Evolutionary conservation across 352 stramenopile genomes (phyloP).

Genomic region (Pythium periplocum): DNA sequence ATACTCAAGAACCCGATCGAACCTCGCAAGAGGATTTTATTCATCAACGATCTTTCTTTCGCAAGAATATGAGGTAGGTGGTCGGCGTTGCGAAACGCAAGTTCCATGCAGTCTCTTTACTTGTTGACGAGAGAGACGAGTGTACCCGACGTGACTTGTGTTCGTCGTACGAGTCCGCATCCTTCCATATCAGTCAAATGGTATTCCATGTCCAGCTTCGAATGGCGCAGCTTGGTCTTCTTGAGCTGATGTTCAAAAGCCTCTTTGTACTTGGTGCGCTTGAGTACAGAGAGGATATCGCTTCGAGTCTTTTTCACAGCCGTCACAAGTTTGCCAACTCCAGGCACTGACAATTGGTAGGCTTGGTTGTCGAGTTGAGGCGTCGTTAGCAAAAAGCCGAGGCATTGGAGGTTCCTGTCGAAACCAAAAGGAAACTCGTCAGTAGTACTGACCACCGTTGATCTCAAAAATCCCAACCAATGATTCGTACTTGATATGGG

Average conservation of each 20-base stretch:
- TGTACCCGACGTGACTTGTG: conserved; percentile 48
- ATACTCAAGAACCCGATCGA: too few species aligned
- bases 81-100: too few species aligned
- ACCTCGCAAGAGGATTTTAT: too few species aligned
- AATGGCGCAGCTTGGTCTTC: conserved; percentile 53
- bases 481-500: conserved; percentile 25
- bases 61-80: too few species aligned
- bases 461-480: not conserved
- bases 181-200: conserved; percentile 66
- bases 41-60: too few species aligned
- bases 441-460: not conserved
- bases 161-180: conserved; percentile 37
- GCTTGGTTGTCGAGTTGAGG: conserved; percentile 37
- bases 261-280: conserved; percentile 61
- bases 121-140: conserved; percentile 28
- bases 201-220: conserved; percentile 45
- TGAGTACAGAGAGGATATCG: conserved; percentile 31
- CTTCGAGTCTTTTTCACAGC: conserved; percentile 52
- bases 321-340: conserved; percentile 48
- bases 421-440: not conserved
- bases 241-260: conserved; percentile 53
- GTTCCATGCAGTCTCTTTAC: conserved; percentile 6
- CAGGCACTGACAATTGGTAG: conserved; percentile 49
- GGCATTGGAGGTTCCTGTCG: conserved; percentile 30
- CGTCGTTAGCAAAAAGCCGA: conserved; percentile 50